phyloP scores from a whole-genome alignment of 2,329 filamentous ascomycete genomes.

The Sporothrix sp. region DNA sequence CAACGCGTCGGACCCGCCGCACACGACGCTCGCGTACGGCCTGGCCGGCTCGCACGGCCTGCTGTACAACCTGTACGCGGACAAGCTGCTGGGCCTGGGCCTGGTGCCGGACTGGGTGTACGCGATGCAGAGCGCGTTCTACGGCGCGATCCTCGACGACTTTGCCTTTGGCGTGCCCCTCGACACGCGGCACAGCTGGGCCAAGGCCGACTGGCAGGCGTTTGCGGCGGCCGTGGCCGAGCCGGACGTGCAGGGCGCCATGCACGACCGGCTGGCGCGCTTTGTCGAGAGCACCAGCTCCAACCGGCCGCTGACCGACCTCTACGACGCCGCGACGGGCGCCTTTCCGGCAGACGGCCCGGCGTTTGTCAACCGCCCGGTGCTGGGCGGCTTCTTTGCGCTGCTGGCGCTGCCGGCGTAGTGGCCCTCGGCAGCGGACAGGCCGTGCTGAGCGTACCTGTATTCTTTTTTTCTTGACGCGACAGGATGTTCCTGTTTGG shows the following conservation, averaged over 20 bases:
- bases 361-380: slow-evolving; percentile 65
- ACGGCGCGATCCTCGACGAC: slow-evolving; percentile 57
- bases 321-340: slow-evolving; percentile 63
- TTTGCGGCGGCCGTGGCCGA: slow-evolving; percentile 69
- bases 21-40: slow-evolving; percentile 72
- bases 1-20: slow-evolving; percentile 47
- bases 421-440: slow-evolving; percentile 1
- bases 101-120: slow-evolving; percentile 68
- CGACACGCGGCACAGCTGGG: slow-evolving; percentile 70
- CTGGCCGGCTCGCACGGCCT: slow-evolving; percentile 43
- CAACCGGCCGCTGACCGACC: slow-evolving; percentile 63
- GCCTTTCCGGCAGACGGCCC: slow-evolving; percentile 50
- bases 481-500: background rate
- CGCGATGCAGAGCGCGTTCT: slow-evolving; percentile 67
- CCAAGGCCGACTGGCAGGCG: slow-evolving; percentile 82
- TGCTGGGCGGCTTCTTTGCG: slow-evolving; percentile 72
- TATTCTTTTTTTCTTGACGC: background rate
- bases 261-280: slow-evolving; percentile 57
- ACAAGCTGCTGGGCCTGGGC: slow-evolving; percentile 66
- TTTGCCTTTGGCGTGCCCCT: slow-evolving; percentile 77
- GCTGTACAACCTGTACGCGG: slow-evolving; percentile 76
- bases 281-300: slow-evolving; percentile 68
- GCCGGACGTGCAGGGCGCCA: slow-evolving; percentile 48
- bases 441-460: background rate
- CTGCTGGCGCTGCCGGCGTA: slow-evolving; percentile 51